These are phyloP conservation scores for Teratosphaeria pseudoeucalypti DNA, from an alignment of 2,329 filamentous ascomycete species.

Conservation along the genomic window DNA sequence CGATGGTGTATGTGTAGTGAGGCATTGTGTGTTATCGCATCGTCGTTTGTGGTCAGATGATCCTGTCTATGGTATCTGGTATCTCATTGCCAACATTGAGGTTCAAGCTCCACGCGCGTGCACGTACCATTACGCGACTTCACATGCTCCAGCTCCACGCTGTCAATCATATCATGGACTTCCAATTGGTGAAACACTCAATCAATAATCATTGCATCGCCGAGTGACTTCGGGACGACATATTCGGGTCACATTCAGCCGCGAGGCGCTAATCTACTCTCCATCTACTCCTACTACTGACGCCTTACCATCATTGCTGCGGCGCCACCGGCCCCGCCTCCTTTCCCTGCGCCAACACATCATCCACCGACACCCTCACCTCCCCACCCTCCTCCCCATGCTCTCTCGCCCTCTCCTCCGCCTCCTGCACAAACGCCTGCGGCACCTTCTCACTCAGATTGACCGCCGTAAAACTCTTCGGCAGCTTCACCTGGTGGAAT, in stretches of 20 bases:
- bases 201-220: background rate
- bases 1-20: conserved; percentile 25
- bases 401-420: conserved; percentile 1
- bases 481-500: conserved; percentile 63
- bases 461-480: conserved; percentile 41
- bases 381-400: background rate
- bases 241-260: background rate
- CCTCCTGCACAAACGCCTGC: conserved; percentile 28
- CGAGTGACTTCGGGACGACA: background rate
- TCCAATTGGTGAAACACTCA: too few relatives aligned
- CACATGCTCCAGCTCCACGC: background rate
- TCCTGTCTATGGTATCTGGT: background rate
- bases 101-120: background rate
- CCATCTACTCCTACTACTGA: background rate
- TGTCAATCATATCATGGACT: background rate
- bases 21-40: conserved; percentile 18
- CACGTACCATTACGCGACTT: background rate
- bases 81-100: background rate
- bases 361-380: background rate
- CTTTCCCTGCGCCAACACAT: conserved; percentile 3
- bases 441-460: conserved; percentile 40
- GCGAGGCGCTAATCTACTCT: background rate
- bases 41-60: background rate
- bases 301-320: conserved; percentile 10
- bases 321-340: conserved; percentile 14